A percentile compares a stretch with the other conserved stretches of the same genome.
These are phyloP conservation scores for Arthrobotrys pseudoclavata DNA, from an alignment of 2,329 filamentous ascomycete species.

Conservation along the genomic window DNA sequence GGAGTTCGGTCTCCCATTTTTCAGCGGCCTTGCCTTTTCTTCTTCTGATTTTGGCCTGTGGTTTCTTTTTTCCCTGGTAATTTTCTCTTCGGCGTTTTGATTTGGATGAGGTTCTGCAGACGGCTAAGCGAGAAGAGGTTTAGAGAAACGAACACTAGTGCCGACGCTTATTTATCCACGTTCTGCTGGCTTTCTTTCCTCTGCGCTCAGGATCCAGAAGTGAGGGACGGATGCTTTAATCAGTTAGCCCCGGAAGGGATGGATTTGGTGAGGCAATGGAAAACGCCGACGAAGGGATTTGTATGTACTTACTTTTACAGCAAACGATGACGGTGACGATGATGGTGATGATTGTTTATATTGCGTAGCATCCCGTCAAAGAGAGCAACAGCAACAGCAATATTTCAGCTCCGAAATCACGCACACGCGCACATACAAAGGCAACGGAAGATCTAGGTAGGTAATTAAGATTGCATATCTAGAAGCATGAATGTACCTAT, in stretches of 20 bases:
- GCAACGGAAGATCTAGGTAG: background rate
- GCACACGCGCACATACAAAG: background rate
- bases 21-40: constrained; percentile 20
- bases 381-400: background rate
- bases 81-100: constrained; percentile 58
- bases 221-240: constrained; percentile 17
- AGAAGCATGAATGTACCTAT: background rate
- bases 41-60: background rate
- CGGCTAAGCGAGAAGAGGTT: constrained; percentile 57
- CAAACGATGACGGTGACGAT: background rate
- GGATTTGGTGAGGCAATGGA: constrained; percentile 7
- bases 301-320: background rate
- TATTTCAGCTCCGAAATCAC: constrained; percentile 9
- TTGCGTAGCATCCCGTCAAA: background rate
- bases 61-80: constrained; percentile 20
- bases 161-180: constrained; percentile 53
- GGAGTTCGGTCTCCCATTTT: constrained; percentile 26
- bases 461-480: background rate
- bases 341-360: background rate
- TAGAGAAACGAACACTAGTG: constrained; percentile 43
- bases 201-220: constrained; percentile 17
- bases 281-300: background rate
- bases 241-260: constrained; percentile 1
- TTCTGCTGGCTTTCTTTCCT: constrained; percentile 20
- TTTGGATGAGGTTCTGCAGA: constrained; percentile 48